These are phyloP conservation scores for Phytophthora citricola DNA, from an alignment of 352 stramenopile genomes.

Conservation along the genomic window DNA sequence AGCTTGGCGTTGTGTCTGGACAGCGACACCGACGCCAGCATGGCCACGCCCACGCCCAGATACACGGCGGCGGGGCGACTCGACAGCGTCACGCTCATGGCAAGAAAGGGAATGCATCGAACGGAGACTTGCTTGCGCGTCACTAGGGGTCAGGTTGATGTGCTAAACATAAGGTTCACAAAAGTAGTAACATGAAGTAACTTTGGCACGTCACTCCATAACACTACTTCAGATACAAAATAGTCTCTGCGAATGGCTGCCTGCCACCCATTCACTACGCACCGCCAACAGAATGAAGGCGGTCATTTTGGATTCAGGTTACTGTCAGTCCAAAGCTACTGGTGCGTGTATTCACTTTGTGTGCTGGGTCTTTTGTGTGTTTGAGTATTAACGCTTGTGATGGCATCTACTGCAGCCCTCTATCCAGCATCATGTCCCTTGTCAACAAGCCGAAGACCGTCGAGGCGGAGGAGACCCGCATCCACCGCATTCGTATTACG, in stretches of 20 bases:
- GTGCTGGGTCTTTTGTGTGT: neutral
- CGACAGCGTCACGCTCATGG: conserved; percentile 41
- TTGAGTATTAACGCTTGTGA: conserved; percentile 20
- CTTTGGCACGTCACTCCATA: neutral
- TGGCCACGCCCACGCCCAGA: conserved; percentile 72
- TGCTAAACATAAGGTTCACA: conserved; percentile 5
- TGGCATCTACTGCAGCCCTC: conserved; percentile 57
- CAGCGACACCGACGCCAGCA: conserved; percentile 76
- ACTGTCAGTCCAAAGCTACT: conserved; percentile 86
- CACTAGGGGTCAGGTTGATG: conserved; percentile 10
- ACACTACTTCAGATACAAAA: neutral
- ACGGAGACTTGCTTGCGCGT: neutral
- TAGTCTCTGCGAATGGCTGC: conserved; percentile 23
- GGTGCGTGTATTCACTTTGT: conserved; percentile 43
- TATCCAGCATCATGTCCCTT: conserved; percentile 88
- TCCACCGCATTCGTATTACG: conserved; percentile 99
- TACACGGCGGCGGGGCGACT: conserved; percentile 57
- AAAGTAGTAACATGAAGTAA: conserved; percentile 15
- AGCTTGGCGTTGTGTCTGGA: conserved; percentile 53
- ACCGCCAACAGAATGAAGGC: conserved; percentile 2
- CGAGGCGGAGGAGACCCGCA: conserved; percentile 85
- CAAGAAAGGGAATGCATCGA: conserved; percentile 15
- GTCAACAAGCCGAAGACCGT: conserved; percentile 90
- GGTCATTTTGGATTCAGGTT: conserved; percentile 92
- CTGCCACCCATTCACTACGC: conserved; percentile 36